Evolutionary conservation across 2,329 filamentous ascomycete species (phyloP).

Genomic region (Coleophoma crateriformis): DNA sequence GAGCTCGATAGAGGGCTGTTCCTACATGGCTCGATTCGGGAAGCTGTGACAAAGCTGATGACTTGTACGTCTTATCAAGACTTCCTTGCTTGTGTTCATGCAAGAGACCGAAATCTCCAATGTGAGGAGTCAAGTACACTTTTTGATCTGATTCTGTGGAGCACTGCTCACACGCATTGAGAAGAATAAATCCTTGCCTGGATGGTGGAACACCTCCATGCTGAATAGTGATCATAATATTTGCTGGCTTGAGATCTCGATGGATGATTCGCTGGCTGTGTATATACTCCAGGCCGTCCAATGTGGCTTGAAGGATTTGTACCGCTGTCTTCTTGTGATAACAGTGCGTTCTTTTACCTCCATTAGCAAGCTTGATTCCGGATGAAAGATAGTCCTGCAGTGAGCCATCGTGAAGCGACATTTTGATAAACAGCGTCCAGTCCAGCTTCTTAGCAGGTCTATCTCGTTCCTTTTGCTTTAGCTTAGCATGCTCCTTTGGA

Average conservation of each 20-base stretch:
- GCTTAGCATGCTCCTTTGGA: too few species aligned
- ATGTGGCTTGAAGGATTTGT: slow-evolving; percentile 49
- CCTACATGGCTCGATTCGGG: slow-evolving; percentile 38
- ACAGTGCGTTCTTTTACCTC: slow-evolving; percentile 41
- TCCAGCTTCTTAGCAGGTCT: background rate
- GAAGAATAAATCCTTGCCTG: slow-evolving; percentile 37
- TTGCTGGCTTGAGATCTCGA: slow-evolving; percentile 63
- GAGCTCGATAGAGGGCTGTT: slow-evolving; percentile 56
- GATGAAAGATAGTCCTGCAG: slow-evolving; percentile 51
- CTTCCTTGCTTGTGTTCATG: slow-evolving; percentile 42
- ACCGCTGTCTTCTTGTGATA: slow-evolving; percentile 55
- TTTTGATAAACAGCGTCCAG: slow-evolving; percentile 32
- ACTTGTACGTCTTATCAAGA: slow-evolving; percentile 11
- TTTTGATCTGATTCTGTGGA: slow-evolving; percentile 15
- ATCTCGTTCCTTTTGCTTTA: slow-evolving; percentile 39
- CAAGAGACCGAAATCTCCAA: slow-evolving; percentile 65
- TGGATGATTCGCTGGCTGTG: slow-evolving; percentile 57
- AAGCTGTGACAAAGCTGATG: slow-evolving; percentile 11
- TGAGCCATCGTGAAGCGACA: slow-evolving; percentile 57
- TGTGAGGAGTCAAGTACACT: slow-evolving; percentile 49
- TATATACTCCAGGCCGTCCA: slow-evolving; percentile 60
- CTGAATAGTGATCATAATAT: slow-evolving; percentile 56
- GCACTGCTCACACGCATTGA: slow-evolving; percentile 20
- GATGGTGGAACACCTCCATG: slow-evolving; percentile 21
- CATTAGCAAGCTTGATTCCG: slow-evolving; percentile 12